phyloP scores from a whole-genome alignment of 805 yeast genomes.

The Wickerhamomyces sydowiorum region DNA sequence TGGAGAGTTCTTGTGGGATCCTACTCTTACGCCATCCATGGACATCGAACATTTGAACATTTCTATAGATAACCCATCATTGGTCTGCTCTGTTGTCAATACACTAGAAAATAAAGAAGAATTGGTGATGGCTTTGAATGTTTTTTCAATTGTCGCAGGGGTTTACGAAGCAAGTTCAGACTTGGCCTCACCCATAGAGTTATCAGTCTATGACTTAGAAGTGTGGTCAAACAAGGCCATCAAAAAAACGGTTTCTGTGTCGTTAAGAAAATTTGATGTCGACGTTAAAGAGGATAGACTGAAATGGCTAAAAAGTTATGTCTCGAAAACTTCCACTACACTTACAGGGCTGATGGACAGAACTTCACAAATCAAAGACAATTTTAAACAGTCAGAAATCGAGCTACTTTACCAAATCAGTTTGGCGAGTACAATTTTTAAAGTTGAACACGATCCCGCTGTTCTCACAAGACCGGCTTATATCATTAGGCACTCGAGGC shows the following conservation, averaged over 20 bases:
- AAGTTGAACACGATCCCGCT: conserved; percentile 77
- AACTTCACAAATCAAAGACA: conserved; percentile 5
- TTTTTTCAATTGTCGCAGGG: neutral
- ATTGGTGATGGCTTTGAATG: neutral
- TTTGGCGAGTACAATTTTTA: conserved; percentile 40
- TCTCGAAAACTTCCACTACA: conserved; percentile 7
- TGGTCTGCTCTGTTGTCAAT: conserved; percentile 12
- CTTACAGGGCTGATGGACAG: conserved; percentile 7
- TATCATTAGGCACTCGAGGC: conserved; percentile 60
- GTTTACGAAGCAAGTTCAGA: neutral
- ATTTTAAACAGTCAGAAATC: conserved; percentile 17
- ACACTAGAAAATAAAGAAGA: neutral
- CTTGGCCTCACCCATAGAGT: neutral
- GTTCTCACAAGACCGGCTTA: conserved; percentile 88
- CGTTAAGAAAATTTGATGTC: conserved; percentile 24
- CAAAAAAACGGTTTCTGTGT: conserved; percentile 18
- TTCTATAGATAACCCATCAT: conserved; percentile 15
- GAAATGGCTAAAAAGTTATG: conserved; percentile 26
- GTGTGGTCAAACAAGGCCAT: conserved; percentile 24
- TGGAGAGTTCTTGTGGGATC: conserved; percentile 25
- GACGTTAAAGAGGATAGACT: conserved; percentile 28
- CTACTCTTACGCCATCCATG: conserved; percentile 7
- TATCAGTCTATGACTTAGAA: conserved; percentile 19
- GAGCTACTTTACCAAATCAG: conserved; percentile 38
- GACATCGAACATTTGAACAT: conserved; percentile 10